Conservation (phyloP, 495 filamentous ascomycete species). For the Aspergillus homomorphus region DNA sequence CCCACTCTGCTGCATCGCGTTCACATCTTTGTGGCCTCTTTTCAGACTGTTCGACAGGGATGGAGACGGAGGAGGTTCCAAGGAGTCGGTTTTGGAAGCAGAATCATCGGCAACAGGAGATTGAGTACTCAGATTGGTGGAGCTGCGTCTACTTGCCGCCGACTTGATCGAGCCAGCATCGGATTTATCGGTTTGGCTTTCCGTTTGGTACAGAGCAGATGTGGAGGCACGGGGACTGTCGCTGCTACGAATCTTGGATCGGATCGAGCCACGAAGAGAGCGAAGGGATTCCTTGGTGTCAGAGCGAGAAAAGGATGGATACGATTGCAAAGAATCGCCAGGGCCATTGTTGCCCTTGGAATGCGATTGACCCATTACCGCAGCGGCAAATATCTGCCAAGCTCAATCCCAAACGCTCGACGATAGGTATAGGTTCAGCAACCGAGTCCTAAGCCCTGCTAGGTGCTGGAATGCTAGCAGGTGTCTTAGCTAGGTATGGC, state of each 20-base stretch:
- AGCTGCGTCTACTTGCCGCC: conserved; percentile 51
- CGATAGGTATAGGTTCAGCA: conserved; percentile 27
- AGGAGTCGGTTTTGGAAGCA: conserved; percentile 43
- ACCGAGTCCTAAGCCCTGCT: conserved; percentile 26
- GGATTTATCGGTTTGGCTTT: conserved; percentile 60
- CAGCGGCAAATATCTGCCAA: conserved; percentile 39
- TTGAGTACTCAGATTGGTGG: conserved; percentile 35
- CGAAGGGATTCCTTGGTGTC: conserved; percentile 94
- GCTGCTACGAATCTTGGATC: conserved; percentile 70
- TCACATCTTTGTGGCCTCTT: conserved; percentile 71
- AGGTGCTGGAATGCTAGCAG: conserved; percentile 34
- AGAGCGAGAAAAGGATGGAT: conserved; percentile 87
- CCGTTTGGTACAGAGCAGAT: conserved; percentile 56
- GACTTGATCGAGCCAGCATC: conserved; percentile 74
- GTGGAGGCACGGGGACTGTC: conserved; percentile 76
- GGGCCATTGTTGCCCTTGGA: conserved; percentile 69
- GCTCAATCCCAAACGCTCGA: conserved; percentile 27
- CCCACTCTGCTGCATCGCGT: conserved; percentile 75
- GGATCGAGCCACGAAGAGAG: conserved; percentile 71
- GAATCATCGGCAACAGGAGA: conserved; percentile 39
- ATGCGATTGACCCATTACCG: conserved; percentile 84
- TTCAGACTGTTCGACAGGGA: conserved; percentile 77
- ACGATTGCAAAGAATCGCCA: conserved; percentile 64
- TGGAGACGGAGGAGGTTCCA: conserved; percentile 84
- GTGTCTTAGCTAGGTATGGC: conserved; percentile 31